Evolutionary conservation across 169 alveolate species (phyloP), one percentile per base, ranked within the genome.

Genomic region (Plasmodium chabaudi): DNA sequence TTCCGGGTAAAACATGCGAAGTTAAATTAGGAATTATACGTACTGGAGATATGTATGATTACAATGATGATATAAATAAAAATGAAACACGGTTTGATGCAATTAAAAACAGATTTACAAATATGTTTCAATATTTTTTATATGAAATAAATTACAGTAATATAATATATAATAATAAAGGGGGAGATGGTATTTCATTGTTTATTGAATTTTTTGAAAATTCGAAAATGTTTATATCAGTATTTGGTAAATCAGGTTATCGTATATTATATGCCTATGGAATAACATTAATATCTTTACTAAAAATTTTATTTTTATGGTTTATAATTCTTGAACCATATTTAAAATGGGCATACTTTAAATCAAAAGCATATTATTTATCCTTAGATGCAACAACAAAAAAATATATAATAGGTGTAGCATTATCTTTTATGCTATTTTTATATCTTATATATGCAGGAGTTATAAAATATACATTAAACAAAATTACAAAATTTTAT

Each of bases 181-280:
- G 34, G 1, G 56, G 53, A 46, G 61, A 79, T 25, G 46, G 51
- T 7, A 79, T 79, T 39, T 65, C 89, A 12, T 65, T 79, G 60
- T 79, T 79, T 67, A 21, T 65, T 9, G 89, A 79, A 70, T 51
- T 79, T 69, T 49, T 67, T 53, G 70, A 65, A 65, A 79, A 79
- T 67, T 19, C 72, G 2, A 79, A 79, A 79, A 9, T 79, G 34
- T 79, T 79, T 19, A 12, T 65, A 51, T 27, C 47, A 15, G 47
- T 79, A n/a, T 51, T 47, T 5, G 3, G 51, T 39, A 56, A 60
- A 67, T 79, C 89, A 5, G 39, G 71, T 65, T 65, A 44, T 34
- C 46, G 67, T 17, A 65, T 79, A 34, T 57, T 67, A 53, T 21
- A 79, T 57, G 72, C 89, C 19, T 79, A 79, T 60, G 89, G 89